A percentile compares a stretch with the other conserved stretches of the same genome.
These are phyloP conservation scores for Ilyonectria robusta DNA, from an alignment of 2,329 filamentous ascomycete species.

Conservation along the genomic window DNA sequence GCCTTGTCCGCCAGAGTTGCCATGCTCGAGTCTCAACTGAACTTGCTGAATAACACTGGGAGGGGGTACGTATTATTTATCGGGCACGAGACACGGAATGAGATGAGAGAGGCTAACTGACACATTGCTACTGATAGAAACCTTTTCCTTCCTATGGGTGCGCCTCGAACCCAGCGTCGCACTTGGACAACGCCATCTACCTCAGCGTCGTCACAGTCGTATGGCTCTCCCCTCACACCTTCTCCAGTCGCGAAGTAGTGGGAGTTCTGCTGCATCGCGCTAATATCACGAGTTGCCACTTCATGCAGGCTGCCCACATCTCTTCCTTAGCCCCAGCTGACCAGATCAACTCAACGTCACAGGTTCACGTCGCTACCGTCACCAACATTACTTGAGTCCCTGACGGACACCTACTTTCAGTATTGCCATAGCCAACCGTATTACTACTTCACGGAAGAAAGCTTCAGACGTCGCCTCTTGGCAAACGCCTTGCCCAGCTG, in stretches of 20 bases:
- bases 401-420: conserved; percentile 1
- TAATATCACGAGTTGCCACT: neutral
- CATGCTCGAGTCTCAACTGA: conserved; percentile 1
- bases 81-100: neutral
- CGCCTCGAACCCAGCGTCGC: neutral
- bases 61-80: neutral
- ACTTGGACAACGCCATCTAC: conserved; percentile 1
- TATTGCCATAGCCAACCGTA: conserved; percentile 8
- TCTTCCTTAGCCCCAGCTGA: conserved; percentile 3
- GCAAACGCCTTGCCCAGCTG: conserved; percentile 1
- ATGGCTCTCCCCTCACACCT: neutral
- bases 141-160: neutral
- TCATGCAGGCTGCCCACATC: neutral
- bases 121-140: neutral
- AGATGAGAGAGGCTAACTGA: conserved; percentile 2
- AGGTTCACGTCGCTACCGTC: conserved; percentile 1
- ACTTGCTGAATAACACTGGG: neutral
- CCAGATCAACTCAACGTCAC: conserved; percentile 3
- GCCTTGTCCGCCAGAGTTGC: conserved; percentile 5
- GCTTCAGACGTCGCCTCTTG: conserved; percentile 1
- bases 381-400: neutral
- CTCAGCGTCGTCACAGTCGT: conserved; percentile 4
- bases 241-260: neutral
- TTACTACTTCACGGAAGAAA: conserved; percentile 1
- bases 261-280: neutral